Evolutionary conservation across 257 asterid species (phyloP), one percentile per base, ranked within the genome.

Genomic region (Solanum commersonii): DNA sequence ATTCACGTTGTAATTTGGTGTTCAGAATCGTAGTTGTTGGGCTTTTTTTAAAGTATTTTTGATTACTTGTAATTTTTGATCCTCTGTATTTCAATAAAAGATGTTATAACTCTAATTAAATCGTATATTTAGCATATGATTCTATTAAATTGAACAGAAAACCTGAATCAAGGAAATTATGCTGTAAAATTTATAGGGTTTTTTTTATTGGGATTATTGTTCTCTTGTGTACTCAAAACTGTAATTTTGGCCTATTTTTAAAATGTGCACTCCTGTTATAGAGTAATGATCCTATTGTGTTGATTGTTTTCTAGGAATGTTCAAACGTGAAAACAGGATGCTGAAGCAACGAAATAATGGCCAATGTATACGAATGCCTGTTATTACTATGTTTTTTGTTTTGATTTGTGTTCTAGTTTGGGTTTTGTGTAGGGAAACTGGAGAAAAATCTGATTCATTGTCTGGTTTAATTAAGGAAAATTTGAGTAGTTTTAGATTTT

Each of bases 401-500:
- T 84, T 96, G 83, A 18, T 90, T 4, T 18, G 92, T 81, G 88
- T 93, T 81, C 86, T 91, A 27, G 74, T 94, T 90, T 76, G 91
- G 87, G 35, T 95, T 40, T 87, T 92, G 8, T 92, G 89, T 42
- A 93, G 93, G 67, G 92, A 89, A 44, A 89, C 72, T 88, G 93
- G 90, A 37, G 90, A 81, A 81, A 81, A 49, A 65, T 87, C 93
- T 33, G 82, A 85, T 88, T 88, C 87, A 22, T 87, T 84, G 70
- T 44, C 94, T 83, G 92, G 38, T 72, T 86, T 89, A 22, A 37
- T 71, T 59, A 87, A 71, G 89, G 94, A 85, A 67, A 92, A 91
- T 85, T 91, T 95, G 95, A 77, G 88, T 87, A 91, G 93, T 87
- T 92, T 94, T 72, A 94, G 94, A 86, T 91, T 95, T 44, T 46